phyloP scores from a whole-genome alignment of 2,329 filamentous ascomycete species.

The Hymenoscyphus linearis region DNA sequence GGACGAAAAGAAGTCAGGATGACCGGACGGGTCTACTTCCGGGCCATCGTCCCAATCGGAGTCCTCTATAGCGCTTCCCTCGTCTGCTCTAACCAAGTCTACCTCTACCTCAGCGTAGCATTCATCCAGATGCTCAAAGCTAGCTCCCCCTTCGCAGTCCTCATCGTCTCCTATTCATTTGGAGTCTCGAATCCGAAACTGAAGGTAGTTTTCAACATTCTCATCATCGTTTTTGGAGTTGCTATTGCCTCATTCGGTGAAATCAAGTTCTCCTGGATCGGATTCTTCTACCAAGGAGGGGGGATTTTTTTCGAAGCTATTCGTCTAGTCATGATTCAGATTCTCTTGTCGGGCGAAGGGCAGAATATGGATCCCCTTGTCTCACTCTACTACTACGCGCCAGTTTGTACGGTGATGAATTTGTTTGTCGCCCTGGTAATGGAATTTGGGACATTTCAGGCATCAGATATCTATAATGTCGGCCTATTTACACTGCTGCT shows the following conservation, averaged over 20 bases:
- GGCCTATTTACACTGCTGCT: constrained; percentile 66
- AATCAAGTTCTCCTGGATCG: constrained; percentile 79
- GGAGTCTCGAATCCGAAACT: constrained; percentile 77
- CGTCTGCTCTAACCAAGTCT: constrained; percentile 92
- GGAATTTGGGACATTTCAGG: constrained; percentile 62
- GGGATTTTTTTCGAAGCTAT: constrained; percentile 77
- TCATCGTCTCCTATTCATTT: constrained; percentile 80
- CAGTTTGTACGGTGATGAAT: constrained; percentile 76
- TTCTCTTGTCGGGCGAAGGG: constrained; percentile 62
- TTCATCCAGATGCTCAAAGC: constrained; percentile 99
- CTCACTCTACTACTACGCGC: constrained; percentile 83
- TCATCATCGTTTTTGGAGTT: constrained; percentile 86
- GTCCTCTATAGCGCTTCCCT: constrained; percentile 90
- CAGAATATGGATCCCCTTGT: constrained; percentile 91
- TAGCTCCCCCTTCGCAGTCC: constrained; percentile 85
- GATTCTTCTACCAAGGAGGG: constrained; percentile 70
- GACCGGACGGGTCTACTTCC: constrained; percentile 88
- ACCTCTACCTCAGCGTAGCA: constrained; percentile 86
- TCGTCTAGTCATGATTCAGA: constrained; percentile 76
- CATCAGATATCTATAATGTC: constrained; percentile 65
- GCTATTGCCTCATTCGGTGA: constrained; percentile 90
- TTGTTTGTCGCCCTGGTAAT: constrained; percentile 63
- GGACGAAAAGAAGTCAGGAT: constrained; percentile 93
- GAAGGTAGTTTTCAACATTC: constrained; percentile 84
- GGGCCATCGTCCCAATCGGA: constrained; percentile 87